phyloP scores from a whole-genome alignment of 2,329 filamentous ascomycete species.

The Waltergamsia citrina region DNA sequence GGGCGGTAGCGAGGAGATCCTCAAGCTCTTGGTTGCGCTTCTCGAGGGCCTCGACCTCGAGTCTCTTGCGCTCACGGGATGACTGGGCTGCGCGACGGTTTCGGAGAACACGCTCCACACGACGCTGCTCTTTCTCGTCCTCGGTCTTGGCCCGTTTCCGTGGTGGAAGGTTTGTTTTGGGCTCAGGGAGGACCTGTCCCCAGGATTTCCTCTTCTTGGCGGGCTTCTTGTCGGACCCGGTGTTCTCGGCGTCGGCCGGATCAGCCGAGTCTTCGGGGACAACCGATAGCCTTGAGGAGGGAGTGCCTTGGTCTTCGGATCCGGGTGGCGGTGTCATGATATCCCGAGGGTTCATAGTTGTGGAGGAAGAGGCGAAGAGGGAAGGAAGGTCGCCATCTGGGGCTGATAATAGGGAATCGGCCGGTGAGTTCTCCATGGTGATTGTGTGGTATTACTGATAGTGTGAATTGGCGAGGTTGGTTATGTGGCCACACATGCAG shows the following conservation, averaged over 20 bases:
- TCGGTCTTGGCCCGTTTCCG: conserved; percentile 98
- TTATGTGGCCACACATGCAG: neutral
- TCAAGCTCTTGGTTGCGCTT: conserved; percentile 64
- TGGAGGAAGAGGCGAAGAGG: conserved; percentile 26
- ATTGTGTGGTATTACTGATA: conserved; percentile 11
- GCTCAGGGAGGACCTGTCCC: conserved; percentile 93
- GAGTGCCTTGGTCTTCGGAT: conserved; percentile 15
- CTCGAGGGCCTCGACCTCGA: conserved; percentile 80
- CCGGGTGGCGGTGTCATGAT: conserved; percentile 38
- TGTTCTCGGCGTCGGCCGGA: conserved; percentile 9
- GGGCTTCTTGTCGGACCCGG: conserved; percentile 53
- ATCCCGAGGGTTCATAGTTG: conserved; percentile 34
- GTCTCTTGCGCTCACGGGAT: conserved; percentile 84
- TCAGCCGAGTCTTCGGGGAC: conserved; percentile 12
- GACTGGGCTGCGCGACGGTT: conserved; percentile 96
- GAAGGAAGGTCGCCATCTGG: conserved; percentile 39
- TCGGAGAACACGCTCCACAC: conserved; percentile 92
- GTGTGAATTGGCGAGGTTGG: neutral
- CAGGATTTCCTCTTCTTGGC: conserved; percentile 99
- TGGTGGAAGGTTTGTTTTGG: conserved; percentile 91
- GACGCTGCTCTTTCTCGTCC: conserved; percentile 96
- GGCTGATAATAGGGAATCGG: conserved; percentile 43
- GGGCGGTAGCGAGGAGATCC: conserved; percentile 48
- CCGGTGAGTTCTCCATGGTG: conserved; percentile 44
- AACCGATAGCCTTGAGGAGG: conserved; percentile 9